Evolutionary conservation across 2,329 filamentous ascomycete genomes (phyloP).

Genomic region (Rhexocercosporidium sp.): DNA sequence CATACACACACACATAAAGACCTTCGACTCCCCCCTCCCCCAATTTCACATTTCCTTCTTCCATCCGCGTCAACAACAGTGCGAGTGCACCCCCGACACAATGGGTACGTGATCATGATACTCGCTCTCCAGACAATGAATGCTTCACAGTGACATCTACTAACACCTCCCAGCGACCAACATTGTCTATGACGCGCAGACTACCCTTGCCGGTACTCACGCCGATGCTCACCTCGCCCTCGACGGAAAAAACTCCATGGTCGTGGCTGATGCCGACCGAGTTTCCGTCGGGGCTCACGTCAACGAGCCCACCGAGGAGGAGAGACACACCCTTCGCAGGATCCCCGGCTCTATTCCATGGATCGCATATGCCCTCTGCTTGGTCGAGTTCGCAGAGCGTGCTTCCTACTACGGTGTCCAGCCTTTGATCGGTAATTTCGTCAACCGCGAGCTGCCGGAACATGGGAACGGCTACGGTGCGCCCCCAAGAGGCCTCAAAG

Average conservation of each 20-base stretch:
- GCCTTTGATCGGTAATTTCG: constrained; percentile 62
- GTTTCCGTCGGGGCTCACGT: constrained; percentile 42
- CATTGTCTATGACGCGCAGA: constrained; percentile 13
- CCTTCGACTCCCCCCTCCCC: neutral
- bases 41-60: neutral
- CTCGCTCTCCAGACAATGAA: too few species aligned
- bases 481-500: constrained; percentile 43
- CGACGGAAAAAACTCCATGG: constrained; percentile 27
- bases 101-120: constrained; percentile 3
- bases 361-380: constrained; percentile 71
- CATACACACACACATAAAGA: neutral
- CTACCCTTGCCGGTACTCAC: constrained; percentile 10
- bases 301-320: constrained; percentile 57
- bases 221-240: constrained; percentile 26
- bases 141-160: neutral
- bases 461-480: constrained; percentile 47
- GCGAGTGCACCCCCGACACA: constrained; percentile 4
- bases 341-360: constrained; percentile 69
- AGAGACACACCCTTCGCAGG: constrained; percentile 63
- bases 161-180: constrained; percentile 6
- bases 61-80: neutral
- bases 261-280: constrained; percentile 24
- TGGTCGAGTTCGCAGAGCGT: constrained; percentile 77
- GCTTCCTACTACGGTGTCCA: constrained; percentile 79
- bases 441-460: constrained; percentile 62